Conservation (phyloP, 495 filamentous ascomycete genomes). For the Sabuloglossum arenarium region DNA sequence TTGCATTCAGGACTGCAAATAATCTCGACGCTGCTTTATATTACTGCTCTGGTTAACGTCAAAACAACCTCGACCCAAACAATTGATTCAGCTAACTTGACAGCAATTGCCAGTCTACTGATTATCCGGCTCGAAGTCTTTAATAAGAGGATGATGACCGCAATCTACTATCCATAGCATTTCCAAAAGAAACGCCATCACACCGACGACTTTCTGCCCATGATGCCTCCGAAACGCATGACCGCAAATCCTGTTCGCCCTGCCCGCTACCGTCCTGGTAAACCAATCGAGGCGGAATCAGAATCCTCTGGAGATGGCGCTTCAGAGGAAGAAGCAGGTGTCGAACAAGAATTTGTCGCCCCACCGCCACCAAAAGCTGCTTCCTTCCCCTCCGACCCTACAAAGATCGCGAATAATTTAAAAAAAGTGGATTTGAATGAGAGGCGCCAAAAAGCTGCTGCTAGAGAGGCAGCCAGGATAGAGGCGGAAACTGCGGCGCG, state of each 20-base stretch:
- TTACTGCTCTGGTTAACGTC: neutral
- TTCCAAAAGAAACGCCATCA: neutral
- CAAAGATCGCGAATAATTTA: slow-evolving; percentile 34
- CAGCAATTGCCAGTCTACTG: neutral
- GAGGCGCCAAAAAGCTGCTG: slow-evolving; percentile 22
- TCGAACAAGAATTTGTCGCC: slow-evolving; percentile 18
- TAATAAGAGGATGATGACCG: neutral
- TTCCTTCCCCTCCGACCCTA: slow-evolving; percentile 29
- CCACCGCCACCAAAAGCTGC: slow-evolving; percentile 35
- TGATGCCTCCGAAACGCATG: slow-evolving; percentile 73
- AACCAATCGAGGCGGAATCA: slow-evolving; percentile 44
- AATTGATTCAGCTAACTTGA: neutral
- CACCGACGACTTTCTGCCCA: neutral
- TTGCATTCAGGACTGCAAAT: neutral
- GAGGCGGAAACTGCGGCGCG: slow-evolving; percentile 11
- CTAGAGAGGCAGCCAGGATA: slow-evolving; percentile 23
- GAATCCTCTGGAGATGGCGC: slow-evolving; percentile 40
- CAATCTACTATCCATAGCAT: neutral
- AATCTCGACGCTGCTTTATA: too few species aligned
- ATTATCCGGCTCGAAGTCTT: neutral
- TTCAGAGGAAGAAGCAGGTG: slow-evolving; percentile 29
- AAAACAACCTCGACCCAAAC: neutral
- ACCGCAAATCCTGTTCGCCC: slow-evolving; percentile 77
- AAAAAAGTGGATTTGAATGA: slow-evolving; percentile 46
- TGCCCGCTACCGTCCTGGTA: slow-evolving; percentile 70